Percentiles rank a stretch among this genome's conserved stretches.
phyloP scores from a whole-genome alignment of 805 yeast genomes.

The Starmerella kuoi region DNA sequence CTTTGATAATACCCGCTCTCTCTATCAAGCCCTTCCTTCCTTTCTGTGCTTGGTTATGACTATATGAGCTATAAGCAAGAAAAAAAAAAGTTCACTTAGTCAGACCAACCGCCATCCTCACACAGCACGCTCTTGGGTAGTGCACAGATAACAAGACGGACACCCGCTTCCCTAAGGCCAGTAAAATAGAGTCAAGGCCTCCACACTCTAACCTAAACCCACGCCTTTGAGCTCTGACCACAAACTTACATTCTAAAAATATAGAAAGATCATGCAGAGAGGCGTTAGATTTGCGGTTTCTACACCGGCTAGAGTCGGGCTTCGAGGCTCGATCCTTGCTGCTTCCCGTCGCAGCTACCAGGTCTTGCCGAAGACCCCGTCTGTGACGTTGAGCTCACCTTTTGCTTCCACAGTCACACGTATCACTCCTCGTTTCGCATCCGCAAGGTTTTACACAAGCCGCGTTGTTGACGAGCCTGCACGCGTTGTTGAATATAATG shows the following conservation, averaged over 20 bases:
- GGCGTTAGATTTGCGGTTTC: not conserved
- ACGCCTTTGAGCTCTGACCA: not conserved
- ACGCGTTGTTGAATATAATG: slow-evolving; percentile 40
- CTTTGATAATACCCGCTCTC: too few relatives aligned
- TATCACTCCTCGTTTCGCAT: slow-evolving; percentile 4
- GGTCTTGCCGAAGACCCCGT: too few relatives aligned
- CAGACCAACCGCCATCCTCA: too few relatives aligned
- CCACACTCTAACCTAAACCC: slow-evolving; percentile 5
- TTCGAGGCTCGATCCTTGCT: not conserved
- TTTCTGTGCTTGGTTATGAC: too few relatives aligned
- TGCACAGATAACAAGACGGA: too few relatives aligned
- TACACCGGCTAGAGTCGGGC: not conserved
- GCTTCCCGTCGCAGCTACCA: too few relatives aligned
- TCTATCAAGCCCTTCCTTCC: too few relatives aligned
- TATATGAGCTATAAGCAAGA: too few relatives aligned
- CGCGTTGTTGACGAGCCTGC: slow-evolving; percentile 34
- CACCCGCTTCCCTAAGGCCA: too few relatives aligned
- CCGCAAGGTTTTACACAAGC: slow-evolving; percentile 16
- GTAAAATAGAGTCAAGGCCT: not conserved
- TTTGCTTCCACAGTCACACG: too few relatives aligned
- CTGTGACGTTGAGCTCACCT: not conserved
- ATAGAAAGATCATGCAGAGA: not conserved
- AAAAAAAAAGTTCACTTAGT: too few relatives aligned
- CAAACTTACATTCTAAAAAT: not conserved
- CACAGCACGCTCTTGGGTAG: too few relatives aligned